phyloP scores from a whole-genome alignment of 116 monocot species.

The Thalassia testudinum region DNA sequence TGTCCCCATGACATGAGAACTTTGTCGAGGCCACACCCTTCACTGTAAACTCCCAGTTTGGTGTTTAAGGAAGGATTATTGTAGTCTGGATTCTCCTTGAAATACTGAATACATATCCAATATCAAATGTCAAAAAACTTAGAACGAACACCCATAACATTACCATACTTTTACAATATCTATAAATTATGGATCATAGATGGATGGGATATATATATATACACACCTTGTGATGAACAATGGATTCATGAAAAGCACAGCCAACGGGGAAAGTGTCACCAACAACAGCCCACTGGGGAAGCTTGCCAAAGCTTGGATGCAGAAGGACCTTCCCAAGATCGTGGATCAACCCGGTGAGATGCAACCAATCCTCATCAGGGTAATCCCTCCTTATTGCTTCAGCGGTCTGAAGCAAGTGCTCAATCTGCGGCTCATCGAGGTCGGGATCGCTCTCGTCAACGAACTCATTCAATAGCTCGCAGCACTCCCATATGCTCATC shows the following conservation, averaged over 20 bases:
- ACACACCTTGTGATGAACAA: constrained; percentile 54
- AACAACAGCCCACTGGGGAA: constrained; percentile 76
- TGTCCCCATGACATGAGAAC: constrained; percentile 89
- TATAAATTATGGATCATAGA: no score
- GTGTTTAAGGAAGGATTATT: constrained; percentile 46
- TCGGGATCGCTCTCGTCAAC: constrained; percentile 77
- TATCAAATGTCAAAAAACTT: no score
- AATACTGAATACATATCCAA: no score
- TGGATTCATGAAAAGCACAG: constrained; percentile 56
- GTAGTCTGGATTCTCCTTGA: constrained; percentile 50
- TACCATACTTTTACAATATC: no score
- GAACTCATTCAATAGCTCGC: constrained; percentile 61
- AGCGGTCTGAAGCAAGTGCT: constrained; percentile 74
- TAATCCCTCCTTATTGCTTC: constrained; percentile 73
- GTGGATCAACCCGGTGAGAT: constrained; percentile 66
- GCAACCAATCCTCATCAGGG: constrained; percentile 66
- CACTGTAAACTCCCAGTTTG: constrained; percentile 46
- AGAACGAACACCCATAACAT: no score
- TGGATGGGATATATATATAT: no score
- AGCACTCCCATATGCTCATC: constrained; percentile 82
- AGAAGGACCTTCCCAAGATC: constrained; percentile 79
- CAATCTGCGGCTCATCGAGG: constrained; percentile 80
- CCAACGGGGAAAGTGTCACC: constrained; percentile 65
- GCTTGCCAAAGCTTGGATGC: constrained; percentile 40
- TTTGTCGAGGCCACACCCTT: constrained; percentile 76